A percentile compares a stretch with the other conserved stretches of the same genome.
Evolutionary conservation across 1,284 basidiomycete species (phyloP).

Genomic region (Ustilago hordei): DNA sequence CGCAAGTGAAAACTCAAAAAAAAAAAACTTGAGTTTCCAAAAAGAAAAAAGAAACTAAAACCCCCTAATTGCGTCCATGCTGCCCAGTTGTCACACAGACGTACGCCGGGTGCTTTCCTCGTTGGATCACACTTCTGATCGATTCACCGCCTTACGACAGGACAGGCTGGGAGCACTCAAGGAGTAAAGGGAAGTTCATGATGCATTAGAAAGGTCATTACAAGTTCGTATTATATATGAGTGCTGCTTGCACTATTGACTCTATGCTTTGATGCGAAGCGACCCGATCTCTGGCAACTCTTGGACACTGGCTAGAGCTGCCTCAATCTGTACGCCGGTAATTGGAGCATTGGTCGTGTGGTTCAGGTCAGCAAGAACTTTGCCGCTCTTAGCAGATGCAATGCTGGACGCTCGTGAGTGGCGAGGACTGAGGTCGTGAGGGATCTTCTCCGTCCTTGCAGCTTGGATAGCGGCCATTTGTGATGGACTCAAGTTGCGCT

Average conservation of each 20-base stretch:
- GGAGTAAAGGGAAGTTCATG: not conserved
- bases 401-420: slow-evolving; percentile 34
- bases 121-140: too few relatives aligned
- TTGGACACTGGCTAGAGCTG: slow-evolving; percentile 25
- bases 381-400: slow-evolving; percentile 20
- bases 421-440: slow-evolving; percentile 24
- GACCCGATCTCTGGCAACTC: slow-evolving; percentile 35
- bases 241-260: not conserved
- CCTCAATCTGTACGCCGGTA: slow-evolving; percentile 4
- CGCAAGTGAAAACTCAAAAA: too few relatives aligned
- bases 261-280: slow-evolving; percentile 32
- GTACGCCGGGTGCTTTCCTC: too few relatives aligned
- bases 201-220: not conserved
- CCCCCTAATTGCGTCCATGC: too few relatives aligned
- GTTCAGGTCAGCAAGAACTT: slow-evolving; percentile 10
- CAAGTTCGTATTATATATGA: not conserved
- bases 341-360: not conserved
- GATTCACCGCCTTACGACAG: too few relatives aligned
- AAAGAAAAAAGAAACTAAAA: too few relatives aligned
- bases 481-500: slow-evolving; percentile 31
- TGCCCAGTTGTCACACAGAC: too few relatives aligned
- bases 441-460: slow-evolving; percentile 31
- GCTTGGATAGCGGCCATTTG: slow-evolving; percentile 34
- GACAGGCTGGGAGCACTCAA: too few relatives aligned
- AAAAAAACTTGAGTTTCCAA: too few relatives aligned